Conservation (phyloP, 257 asterid genomes). For the Petrea volubilis region DNA sequence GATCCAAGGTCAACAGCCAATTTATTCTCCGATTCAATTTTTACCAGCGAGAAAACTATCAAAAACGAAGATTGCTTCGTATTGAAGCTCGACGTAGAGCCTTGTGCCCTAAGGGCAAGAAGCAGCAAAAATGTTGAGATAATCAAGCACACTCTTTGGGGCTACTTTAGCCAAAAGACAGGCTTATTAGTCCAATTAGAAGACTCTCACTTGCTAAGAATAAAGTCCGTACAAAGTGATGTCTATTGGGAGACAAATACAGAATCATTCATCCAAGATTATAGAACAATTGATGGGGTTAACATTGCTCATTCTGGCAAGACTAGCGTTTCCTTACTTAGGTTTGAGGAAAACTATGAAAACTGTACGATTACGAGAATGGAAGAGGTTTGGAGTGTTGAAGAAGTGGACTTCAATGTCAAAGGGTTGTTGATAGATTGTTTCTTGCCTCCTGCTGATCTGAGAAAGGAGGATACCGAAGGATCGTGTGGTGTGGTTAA, state of each 20-base stretch:
- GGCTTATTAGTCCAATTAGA: slow-evolving; percentile 40
- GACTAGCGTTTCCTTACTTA: slow-evolving; percentile 31
- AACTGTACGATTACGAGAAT: slow-evolving; percentile 18
- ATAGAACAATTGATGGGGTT: slow-evolving; percentile 36
- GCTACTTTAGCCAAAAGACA: slow-evolving; percentile 43
- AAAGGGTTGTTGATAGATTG: slow-evolving; percentile 34
- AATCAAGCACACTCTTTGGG: slow-evolving; percentile 44
- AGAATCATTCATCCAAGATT: slow-evolving; percentile 40
- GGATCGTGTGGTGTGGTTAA: slow-evolving; percentile 9
- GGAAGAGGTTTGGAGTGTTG: slow-evolving; percentile 45
- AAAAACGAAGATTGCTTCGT: slow-evolving; percentile 44
- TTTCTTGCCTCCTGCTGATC: slow-evolving; percentile 42
- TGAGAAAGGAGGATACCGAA: slow-evolving; percentile 41
- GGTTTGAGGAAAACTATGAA: slow-evolving; percentile 20
- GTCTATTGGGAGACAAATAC: slow-evolving; percentile 39
- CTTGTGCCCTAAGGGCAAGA: slow-evolving; percentile 17
- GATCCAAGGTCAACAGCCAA: slow-evolving; percentile 45
- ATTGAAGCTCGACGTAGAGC: slow-evolving; percentile 39
- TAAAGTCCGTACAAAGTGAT: slow-evolving; percentile 21
- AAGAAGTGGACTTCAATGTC: slow-evolving; percentile 45
- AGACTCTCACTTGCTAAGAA: slow-evolving; percentile 38
- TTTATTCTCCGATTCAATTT: slow-evolving; percentile 37
- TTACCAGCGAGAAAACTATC: slow-evolving; percentile 42
- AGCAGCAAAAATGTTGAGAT: slow-evolving; percentile 38
- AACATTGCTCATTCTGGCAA: slow-evolving; percentile 46